Conservation (phyloP, 1,284 basidiomycete genomes). For the Sanghuangporus baumii region DNA sequence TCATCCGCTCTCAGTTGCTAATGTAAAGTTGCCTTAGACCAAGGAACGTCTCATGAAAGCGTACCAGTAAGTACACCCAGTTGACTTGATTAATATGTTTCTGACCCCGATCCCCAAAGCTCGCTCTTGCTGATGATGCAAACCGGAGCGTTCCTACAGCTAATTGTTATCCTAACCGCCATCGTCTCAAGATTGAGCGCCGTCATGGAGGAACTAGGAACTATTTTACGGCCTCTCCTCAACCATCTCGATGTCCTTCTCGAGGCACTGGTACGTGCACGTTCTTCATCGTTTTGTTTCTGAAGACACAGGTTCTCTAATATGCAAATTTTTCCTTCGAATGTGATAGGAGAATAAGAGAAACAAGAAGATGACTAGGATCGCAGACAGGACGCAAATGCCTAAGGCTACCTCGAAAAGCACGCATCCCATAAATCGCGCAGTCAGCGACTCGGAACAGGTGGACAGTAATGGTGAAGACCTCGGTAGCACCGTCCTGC, state of each 20-base stretch:
- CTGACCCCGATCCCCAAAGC: constrained; percentile 30
- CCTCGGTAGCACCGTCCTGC: constrained; percentile 18
- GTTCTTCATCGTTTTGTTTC: background rate
- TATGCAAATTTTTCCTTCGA: background rate
- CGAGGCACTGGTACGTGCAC: constrained; percentile 18
- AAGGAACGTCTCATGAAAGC: constrained; percentile 39
- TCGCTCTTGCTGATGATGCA: constrained; percentile 59
- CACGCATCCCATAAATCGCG: too few species aligned
- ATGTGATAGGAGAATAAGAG: background rate
- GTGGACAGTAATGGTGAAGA: constrained; percentile 18
- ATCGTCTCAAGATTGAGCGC: constrained; percentile 52
- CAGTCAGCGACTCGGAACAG: background rate
- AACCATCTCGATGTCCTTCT: constrained; percentile 27
- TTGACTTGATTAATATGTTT: constrained; percentile 1
- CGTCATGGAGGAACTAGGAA: constrained; percentile 41
- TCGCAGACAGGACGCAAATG: background rate
- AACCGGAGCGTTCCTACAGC: constrained; percentile 63
- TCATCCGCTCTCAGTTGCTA: too few species aligned
- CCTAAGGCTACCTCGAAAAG: background rate
- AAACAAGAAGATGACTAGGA: background rate
- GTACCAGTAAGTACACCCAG: constrained; percentile 37
- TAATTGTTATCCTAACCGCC: constrained; percentile 53
- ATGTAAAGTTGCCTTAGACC: constrained; percentile 35
- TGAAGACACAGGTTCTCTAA: background rate
- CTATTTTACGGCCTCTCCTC: constrained; percentile 30